Conservation (phyloP, 192 early-diverging fungal genomes). For the Coemansia sp. region DNA sequence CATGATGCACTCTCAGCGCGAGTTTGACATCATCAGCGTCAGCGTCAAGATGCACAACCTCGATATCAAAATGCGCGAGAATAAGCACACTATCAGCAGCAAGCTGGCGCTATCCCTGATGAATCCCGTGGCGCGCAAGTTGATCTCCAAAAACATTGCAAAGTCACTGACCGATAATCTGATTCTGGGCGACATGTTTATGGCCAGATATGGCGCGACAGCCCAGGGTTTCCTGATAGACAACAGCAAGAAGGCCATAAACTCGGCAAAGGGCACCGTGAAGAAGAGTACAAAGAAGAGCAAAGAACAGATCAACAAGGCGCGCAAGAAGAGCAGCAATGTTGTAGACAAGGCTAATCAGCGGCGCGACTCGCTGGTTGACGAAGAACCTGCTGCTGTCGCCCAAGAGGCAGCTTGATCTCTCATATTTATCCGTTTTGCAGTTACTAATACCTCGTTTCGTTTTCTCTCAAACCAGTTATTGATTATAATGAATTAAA, state of each 20-base stretch:
- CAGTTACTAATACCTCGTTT: background rate
- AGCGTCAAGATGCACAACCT: conserved; percentile 43
- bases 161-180: conserved; percentile 35
- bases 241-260: conserved; percentile 27
- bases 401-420: background rate
- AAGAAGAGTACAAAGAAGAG: conserved; percentile 27
- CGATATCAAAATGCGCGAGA: conserved; percentile 33
- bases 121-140: conserved; percentile 33
- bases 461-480: no score
- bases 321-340: conserved; percentile 10
- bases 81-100: conserved; percentile 46
- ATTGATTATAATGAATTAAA: background rate
- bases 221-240: conserved; percentile 18
- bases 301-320: conserved; percentile 22
- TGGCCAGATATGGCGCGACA: conserved; percentile 31
- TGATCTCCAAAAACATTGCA: conserved; percentile 31
- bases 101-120: conserved; percentile 30
- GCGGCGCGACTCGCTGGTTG: conserved; percentile 11
- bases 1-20: conserved; percentile 14
- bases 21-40: conserved; percentile 45
- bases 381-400: background rate
- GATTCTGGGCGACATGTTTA: conserved; percentile 20
- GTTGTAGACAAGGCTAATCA: background rate
- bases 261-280: conserved; percentile 15
- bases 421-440: background rate